A percentile compares a stretch with the other conserved stretches of the same genome.
phyloP scores from a whole-genome alignment of 2,329 filamentous ascomycete species.

The Tolypocladium sp. region DNA sequence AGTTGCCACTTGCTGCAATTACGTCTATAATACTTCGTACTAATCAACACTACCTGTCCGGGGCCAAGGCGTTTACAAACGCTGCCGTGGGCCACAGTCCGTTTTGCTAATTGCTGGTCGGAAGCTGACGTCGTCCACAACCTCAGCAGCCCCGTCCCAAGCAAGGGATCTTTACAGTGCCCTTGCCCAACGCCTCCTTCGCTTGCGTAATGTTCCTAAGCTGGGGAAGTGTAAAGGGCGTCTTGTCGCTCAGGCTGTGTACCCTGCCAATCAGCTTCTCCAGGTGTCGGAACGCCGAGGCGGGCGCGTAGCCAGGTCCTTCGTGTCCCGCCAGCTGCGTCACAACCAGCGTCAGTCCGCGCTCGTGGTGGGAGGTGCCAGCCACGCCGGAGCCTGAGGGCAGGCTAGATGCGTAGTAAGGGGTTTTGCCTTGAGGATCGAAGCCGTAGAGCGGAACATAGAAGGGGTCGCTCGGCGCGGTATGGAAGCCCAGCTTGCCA shows the following conservation, averaged over 20 bases:
- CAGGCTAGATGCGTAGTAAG: constrained; percentile 29
- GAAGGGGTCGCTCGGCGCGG: constrained; percentile 49
- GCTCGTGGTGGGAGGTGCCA: constrained; percentile 63
- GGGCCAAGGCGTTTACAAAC: background rate
- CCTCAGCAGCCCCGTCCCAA: constrained; percentile 20
- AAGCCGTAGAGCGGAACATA: constrained; percentile 45
- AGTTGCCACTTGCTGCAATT: background rate
- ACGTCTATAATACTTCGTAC: background rate
- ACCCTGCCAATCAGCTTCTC: constrained; percentile 70
- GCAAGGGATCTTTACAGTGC: constrained; percentile 13
- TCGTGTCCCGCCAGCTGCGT: constrained; percentile 60
- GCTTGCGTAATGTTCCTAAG: constrained; percentile 9
- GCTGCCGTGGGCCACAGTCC: background rate
- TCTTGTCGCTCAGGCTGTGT: constrained; percentile 36
- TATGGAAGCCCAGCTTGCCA: constrained; percentile 60
- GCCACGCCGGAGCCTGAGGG: constrained; percentile 56
- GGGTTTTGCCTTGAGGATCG: constrained; percentile 32
- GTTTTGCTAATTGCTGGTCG: background rate
- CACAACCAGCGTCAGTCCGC: constrained; percentile 63
- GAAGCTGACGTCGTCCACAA: background rate
- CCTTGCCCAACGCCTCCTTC: constrained; percentile 10
- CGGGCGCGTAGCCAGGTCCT: constrained; percentile 58
- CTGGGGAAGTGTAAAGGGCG: constrained; percentile 22
- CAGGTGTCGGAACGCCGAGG: constrained; percentile 59
- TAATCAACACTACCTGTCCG: too few species aligned